Conservation (phyloP, 192 early-diverging fungal species). For the Dimargaris xerosporica region DNA sequence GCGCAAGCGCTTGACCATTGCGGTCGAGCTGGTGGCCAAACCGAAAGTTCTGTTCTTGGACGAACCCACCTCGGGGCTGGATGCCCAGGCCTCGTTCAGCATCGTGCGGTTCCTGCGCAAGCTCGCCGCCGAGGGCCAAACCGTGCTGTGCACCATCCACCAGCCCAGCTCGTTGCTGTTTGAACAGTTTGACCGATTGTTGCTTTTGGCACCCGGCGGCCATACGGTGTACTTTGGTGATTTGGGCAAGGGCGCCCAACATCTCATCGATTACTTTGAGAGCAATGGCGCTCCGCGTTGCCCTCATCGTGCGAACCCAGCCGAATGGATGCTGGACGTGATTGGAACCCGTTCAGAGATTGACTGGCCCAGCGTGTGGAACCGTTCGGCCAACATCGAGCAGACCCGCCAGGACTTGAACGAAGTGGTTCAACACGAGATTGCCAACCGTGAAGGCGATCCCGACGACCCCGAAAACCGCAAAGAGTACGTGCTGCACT, state of each 20-base stretch:
- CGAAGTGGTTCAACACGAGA: not conserved
- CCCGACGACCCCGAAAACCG: conserved; percentile 14
- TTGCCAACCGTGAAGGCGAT: conserved; percentile 1
- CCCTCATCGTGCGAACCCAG: conserved; percentile 51
- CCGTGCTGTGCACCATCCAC: conserved; percentile 72
- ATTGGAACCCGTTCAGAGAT: conserved; percentile 38
- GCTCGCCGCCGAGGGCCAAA: conserved; percentile 46
- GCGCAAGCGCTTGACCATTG: conserved; percentile 77
- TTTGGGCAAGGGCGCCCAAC: conserved; percentile 44
- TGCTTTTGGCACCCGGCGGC: conserved; percentile 66
- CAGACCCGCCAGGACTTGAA: not conserved
- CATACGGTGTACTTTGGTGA: conserved; percentile 69
- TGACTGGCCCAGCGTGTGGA: not conserved
- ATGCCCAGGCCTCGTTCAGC: conserved; percentile 63
- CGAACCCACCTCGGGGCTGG: conserved; percentile 77
- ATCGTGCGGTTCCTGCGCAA: conserved; percentile 55
- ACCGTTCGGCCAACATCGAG: conserved; percentile 13
- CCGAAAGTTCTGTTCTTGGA: conserved; percentile 74
- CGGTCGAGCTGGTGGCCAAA: conserved; percentile 64
- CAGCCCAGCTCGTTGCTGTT: conserved; percentile 75
- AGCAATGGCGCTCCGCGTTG: conserved; percentile 49
- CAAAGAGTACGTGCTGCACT: conserved; percentile 12
- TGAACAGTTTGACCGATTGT: conserved; percentile 67
- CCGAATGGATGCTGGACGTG: conserved; percentile 74
- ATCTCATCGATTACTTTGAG: conserved; percentile 60